Conservation (phyloP, 2,329 filamentous ascomycete species). For the Alternaria triticimaculans region DNA sequence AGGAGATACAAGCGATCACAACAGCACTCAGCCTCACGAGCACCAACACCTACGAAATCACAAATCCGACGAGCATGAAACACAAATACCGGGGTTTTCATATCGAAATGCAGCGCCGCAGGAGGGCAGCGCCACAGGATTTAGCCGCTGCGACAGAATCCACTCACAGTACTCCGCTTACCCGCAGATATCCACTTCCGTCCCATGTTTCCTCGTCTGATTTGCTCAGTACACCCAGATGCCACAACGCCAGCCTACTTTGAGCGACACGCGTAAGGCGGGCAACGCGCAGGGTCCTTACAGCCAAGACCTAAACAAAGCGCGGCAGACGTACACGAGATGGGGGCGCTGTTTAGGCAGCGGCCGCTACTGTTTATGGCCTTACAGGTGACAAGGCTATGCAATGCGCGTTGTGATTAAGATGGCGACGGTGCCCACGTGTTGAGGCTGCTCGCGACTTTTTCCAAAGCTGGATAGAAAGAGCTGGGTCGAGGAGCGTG, state of each 20-base stretch:
- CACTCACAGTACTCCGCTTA: constrained; percentile 1
- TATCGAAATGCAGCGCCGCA: neutral
- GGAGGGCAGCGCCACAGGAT: neutral
- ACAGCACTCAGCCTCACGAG: neutral
- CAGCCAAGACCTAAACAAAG: constrained; percentile 6
- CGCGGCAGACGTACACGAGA: constrained; percentile 3
- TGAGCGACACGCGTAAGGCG: neutral
- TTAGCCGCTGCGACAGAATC: constrained; percentile 3
- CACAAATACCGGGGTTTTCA: neutral
- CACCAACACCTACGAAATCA: neutral
- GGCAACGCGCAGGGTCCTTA: neutral
- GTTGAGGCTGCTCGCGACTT: neutral
- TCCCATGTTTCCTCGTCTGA: neutral
- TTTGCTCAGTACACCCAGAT: neutral
- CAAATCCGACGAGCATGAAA: neutral
- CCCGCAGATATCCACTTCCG: neutral
- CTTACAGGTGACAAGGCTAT: neutral
- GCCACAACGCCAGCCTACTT: neutral
- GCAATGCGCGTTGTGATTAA: neutral
- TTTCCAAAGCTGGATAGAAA: neutral
- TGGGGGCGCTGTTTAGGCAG: constrained; percentile 1
- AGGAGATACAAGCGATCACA: neutral
- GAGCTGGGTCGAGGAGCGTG: neutral
- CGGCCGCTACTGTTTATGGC: neutral
- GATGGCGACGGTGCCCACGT: neutral